These are phyloP conservation scores for Acanthamoeba triangularis DNA, from an alignment of 208 protist species.

Conservation along the genomic window DNA sequence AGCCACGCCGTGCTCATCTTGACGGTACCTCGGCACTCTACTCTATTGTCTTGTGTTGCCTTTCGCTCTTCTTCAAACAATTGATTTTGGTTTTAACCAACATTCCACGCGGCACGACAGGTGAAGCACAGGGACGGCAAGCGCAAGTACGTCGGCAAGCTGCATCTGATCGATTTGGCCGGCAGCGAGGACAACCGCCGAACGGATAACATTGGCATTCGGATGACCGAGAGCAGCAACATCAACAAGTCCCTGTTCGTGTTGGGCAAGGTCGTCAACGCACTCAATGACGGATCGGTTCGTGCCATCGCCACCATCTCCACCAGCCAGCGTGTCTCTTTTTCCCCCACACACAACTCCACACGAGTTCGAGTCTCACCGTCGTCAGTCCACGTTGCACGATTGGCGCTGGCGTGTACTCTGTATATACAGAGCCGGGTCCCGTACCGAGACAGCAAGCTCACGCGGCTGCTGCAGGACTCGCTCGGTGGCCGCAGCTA, in stretches of 20 bases:
- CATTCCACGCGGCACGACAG: slow-evolving; percentile 89
- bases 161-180: slow-evolving; percentile 93
- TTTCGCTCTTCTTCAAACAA: too few species aligned
- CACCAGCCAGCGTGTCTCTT: too few species aligned
- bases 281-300: slow-evolving; percentile 82
- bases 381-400: too few species aligned
- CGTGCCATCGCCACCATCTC: too few species aligned
- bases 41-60: too few species aligned
- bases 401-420: slow-evolving; percentile 76
- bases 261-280: slow-evolving; percentile 94
- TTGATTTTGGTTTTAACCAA: too few species aligned
- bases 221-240: slow-evolving; percentile 91
- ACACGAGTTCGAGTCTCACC: too few species aligned
- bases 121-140: slow-evolving; percentile 53
- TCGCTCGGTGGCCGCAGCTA: slow-evolving; percentile 93
- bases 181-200: slow-evolving; percentile 84
- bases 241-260: slow-evolving; percentile 94
- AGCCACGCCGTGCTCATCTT: slow-evolving; percentile 85
- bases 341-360: too few species aligned
- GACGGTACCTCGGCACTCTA: too few species aligned
- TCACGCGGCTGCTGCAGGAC: slow-evolving; percentile 94
- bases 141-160: slow-evolving; percentile 85
- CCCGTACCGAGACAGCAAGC: slow-evolving; percentile 95
- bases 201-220: slow-evolving; percentile 61
- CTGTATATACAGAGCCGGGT: slow-evolving; percentile 86